A percentile compares a stretch with the other conserved stretches of the same genome.
Evolutionary conservation across 2,329 filamentous ascomycete genomes (phyloP).

Genomic region (Paracoccidioides brasiliensis): DNA sequence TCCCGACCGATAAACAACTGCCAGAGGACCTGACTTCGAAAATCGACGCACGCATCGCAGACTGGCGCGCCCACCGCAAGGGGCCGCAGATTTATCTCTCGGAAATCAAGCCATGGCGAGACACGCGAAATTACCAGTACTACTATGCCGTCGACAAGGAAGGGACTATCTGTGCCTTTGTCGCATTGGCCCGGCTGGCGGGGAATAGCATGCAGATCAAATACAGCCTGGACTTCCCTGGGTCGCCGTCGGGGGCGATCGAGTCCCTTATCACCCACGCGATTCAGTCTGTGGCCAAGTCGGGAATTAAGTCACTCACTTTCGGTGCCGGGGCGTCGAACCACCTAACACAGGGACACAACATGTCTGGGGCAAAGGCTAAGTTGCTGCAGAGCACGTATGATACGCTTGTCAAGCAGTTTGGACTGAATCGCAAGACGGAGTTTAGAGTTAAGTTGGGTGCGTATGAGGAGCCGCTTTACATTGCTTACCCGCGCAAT

Average conservation of each 20-base stretch:
- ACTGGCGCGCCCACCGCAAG: slow-evolving; percentile 70
- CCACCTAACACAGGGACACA: slow-evolving; percentile 63
- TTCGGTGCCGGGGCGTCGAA: slow-evolving; percentile 74
- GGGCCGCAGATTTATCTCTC: slow-evolving; percentile 77
- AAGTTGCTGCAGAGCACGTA: slow-evolving; percentile 75
- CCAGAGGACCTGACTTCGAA: slow-evolving; percentile 55
- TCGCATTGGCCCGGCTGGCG: slow-evolving; percentile 70
- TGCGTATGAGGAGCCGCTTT: slow-evolving; percentile 68
- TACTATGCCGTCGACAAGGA: slow-evolving; percentile 64
- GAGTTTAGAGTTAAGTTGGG: slow-evolving; percentile 89
- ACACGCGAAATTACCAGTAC: slow-evolving; percentile 71
- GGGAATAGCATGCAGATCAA: slow-evolving; percentile 91
- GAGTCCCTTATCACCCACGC: slow-evolving; percentile 67
- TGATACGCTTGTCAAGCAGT: slow-evolving; percentile 64
- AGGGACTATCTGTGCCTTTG: slow-evolving; percentile 59
- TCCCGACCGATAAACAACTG: slow-evolving; percentile 50
- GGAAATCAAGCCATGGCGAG: slow-evolving; percentile 78
- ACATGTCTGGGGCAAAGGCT: slow-evolving; percentile 66
- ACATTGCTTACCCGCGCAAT: slow-evolving; percentile 79
- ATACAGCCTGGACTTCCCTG: slow-evolving; percentile 88
- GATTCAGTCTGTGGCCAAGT: slow-evolving; percentile 46
- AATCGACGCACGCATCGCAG: slow-evolving; percentile 58
- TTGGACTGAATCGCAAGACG: slow-evolving; percentile 69
- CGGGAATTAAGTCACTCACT: slow-evolving; percentile 56
- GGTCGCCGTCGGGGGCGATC: slow-evolving; percentile 72